Conservation (phyloP, 768 basidiomycete genomes). For the Sistotremastrum niveocremeum region DNA sequence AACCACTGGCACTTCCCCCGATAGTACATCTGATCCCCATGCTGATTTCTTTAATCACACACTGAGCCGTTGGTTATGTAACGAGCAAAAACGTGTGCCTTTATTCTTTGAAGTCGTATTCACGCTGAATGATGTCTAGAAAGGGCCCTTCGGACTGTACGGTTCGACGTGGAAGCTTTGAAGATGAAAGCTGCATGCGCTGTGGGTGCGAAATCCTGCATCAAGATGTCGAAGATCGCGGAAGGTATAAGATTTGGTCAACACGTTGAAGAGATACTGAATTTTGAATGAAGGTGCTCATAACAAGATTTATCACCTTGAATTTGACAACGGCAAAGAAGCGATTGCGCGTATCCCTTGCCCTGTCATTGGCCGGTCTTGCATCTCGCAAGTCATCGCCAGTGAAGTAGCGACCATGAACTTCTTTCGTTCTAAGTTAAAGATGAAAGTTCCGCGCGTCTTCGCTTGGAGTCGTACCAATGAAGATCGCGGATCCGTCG, state of each 20-base stretch:
- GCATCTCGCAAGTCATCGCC: slow-evolving; percentile 17
- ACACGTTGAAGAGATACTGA: too few relatives aligned
- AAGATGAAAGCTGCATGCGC: slow-evolving; percentile 3
- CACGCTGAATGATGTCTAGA: slow-evolving; percentile 2
- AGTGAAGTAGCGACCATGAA: slow-evolving; percentile 26
- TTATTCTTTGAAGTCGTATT: too few relatives aligned
- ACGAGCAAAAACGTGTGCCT: slow-evolving; percentile 7
- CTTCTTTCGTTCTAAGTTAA: slow-evolving; percentile 15
- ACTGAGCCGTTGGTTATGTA: slow-evolving; percentile 7
- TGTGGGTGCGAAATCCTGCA: slow-evolving; percentile 5
- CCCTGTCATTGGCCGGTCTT: slow-evolving; percentile 16
- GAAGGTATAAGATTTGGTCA: too few relatives aligned
- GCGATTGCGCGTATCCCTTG: slow-evolving; percentile 10
- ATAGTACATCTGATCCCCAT: too few relatives aligned
- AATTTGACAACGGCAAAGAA: slow-evolving; percentile 9
- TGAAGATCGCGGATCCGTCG: slow-evolving; percentile 13
- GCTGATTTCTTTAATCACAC: too few relatives aligned
- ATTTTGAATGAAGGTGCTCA: too few relatives aligned
- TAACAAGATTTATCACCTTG: slow-evolving; percentile 13
- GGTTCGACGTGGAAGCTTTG: slow-evolving; percentile 7
- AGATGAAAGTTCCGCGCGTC: slow-evolving; percentile 17
- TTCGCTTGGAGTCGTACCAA: slow-evolving; percentile 18
- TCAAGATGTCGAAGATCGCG: slow-evolving; percentile 1
- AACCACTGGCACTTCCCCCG: too few relatives aligned
- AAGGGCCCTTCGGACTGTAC: slow-evolving; percentile 5